Conservation (phyloP, 2,329 filamentous ascomycete genomes). For the Plenodomus lindquistii region DNA sequence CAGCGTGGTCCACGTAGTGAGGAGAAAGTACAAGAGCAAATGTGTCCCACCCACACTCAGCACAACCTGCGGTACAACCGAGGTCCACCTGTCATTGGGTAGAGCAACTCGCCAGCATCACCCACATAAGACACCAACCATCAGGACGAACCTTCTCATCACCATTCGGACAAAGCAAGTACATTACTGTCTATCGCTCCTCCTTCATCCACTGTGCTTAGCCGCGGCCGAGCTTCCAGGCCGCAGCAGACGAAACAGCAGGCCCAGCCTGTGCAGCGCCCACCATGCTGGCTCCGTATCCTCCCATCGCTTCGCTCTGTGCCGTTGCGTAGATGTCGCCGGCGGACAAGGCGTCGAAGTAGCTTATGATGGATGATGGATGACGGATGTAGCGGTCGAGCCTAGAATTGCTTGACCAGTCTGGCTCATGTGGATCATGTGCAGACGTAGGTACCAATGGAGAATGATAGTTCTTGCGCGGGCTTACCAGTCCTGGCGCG, state of each 20-base stretch:
- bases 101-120: too few relatives aligned
- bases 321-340: constrained; percentile 26
- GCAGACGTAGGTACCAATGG: background rate
- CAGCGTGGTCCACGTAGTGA: too few relatives aligned
- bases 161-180: too few relatives aligned
- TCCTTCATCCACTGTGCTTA: background rate
- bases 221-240: constrained; percentile 9
- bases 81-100: too few relatives aligned
- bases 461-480: background rate
- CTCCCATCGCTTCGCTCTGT: constrained; percentile 40
- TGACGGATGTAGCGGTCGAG: constrained; percentile 20
- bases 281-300: constrained; percentile 30
- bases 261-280: constrained; percentile 27
- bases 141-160: too few relatives aligned
- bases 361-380: constrained; percentile 26
- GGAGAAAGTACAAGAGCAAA: too few relatives aligned
- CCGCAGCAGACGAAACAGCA: constrained; percentile 13
- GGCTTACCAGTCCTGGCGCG: constrained; percentile 25
- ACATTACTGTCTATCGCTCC: too few relatives aligned
- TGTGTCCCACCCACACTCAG: too few relatives aligned
- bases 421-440: background rate
- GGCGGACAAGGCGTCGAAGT: constrained; percentile 24
- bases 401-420: constrained; percentile 10
- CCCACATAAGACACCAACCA: too few relatives aligned
- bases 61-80: too few relatives aligned